Evolutionary conservation across 106 monocot species (phyloP), one percentile per base, ranked within the genome.

Genomic region (Iris macrosiphon): DNA sequence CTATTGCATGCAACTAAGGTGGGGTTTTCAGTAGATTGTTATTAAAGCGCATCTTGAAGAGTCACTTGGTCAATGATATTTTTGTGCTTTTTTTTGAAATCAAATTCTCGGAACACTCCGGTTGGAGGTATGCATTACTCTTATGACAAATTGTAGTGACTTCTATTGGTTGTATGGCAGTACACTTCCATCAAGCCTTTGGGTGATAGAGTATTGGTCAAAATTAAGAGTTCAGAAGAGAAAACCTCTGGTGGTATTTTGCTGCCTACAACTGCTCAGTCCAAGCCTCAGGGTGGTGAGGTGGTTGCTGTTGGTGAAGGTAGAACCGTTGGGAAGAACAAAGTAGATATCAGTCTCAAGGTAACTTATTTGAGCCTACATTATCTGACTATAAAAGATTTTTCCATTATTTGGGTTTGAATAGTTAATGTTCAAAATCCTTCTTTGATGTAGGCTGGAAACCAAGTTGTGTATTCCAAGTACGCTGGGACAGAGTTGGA

Each of bases 401-500:
- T 48, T 7, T 24, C 10, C 1, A 25, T 47, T 25, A 24, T 47
- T 6, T 2, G 7, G 26, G 11, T 12, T 28, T 49, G 3, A 3
- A 15, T 49, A 27, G 28, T 2, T 0, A 15, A 27, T 49, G 49
- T 29, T 29, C 0, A 53, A 33, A 52, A 15, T 5, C n/a, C 4
- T 6, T 1, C 17, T 52, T 31, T 23, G 1, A 39, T 57, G 10
- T 48, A 87, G 92, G 57, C 57, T 62, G 92, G 92, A 54, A 33
- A 63, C 1, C 71, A 83, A 53, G 71, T 92, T 57, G 71, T 92
- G 2, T 93, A 88, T 63, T 84, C 93, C 4, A 93, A 87, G 71
- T 93, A 84, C 55, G 83, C 93, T 46, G 93, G 93, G 23, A 87
- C 87, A 27, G 93, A 93, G 55, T 48, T 93, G 54, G 93, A 93